These are phyloP conservation scores for Paragyromitra xinjiangensis DNA, from an alignment of 495 filamentous ascomycete genomes.

Conservation along the genomic window DNA sequence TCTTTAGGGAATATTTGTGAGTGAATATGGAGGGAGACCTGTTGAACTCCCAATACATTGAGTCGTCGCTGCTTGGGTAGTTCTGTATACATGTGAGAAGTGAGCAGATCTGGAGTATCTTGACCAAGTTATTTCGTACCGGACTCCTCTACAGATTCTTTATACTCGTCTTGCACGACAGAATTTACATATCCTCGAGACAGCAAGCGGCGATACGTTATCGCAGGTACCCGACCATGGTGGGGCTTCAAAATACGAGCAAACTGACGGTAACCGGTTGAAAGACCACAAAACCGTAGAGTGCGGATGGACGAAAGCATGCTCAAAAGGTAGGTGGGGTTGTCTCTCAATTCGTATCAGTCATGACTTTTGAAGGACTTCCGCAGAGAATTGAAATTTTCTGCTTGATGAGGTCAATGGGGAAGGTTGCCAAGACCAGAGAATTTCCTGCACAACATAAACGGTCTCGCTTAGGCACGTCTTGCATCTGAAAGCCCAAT, in stretches of 20 bases:
- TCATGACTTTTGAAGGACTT: conserved; percentile 13
- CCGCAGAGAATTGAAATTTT: conserved; percentile 4
- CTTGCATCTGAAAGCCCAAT: neutral
- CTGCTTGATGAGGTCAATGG: conserved; percentile 27
- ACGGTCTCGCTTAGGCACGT: conserved; percentile 10
- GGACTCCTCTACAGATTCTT: neutral
- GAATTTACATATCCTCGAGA: conserved; percentile 20
- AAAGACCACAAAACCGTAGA: conserved; percentile 11
- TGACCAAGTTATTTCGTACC: conserved; percentile 14
- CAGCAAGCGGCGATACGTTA: neutral
- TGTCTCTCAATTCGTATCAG: neutral
- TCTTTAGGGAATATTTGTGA: conserved; percentile 77
- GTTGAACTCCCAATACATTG: conserved; percentile 95
- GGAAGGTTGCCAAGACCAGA: conserved; percentile 25
- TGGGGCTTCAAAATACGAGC: conserved; percentile 13
- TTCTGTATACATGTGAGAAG: conserved; percentile 59
- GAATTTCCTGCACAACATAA: conserved; percentile 20
- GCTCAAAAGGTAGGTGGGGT: neutral
- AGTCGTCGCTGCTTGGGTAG: conserved; percentile 69
- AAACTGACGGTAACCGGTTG: neutral
- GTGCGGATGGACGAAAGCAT: conserved; percentile 39
- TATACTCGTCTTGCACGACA: neutral
- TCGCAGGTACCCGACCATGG: conserved; percentile 19
- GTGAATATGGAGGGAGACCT: conserved; percentile 82
- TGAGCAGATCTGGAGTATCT: neutral